phyloP scores from a whole-genome alignment of 2,329 filamentous ascomycete genomes.

The Phialemonium atrogriseum region DNA sequence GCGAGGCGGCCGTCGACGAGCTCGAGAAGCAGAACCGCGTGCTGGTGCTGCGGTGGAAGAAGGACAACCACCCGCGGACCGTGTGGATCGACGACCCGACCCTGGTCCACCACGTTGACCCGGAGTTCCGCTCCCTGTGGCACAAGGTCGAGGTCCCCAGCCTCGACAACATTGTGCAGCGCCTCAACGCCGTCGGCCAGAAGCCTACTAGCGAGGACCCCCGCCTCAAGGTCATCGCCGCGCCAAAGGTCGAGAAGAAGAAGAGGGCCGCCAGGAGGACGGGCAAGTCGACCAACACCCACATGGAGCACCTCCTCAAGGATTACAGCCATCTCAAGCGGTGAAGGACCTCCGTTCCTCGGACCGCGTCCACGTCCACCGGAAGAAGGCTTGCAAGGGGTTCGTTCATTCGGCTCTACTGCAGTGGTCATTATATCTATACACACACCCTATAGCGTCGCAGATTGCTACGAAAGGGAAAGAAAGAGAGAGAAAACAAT shows the following conservation, averaged over 20 bases:
- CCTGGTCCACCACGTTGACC: constrained; percentile 66
- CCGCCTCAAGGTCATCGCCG: constrained; percentile 44
- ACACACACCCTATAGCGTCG: too few relatives aligned
- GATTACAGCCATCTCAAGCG: constrained; percentile 51
- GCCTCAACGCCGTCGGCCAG: constrained; percentile 68
- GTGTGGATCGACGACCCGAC: constrained; percentile 85
- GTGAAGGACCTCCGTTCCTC: constrained; percentile 14
- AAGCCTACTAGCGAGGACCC: constrained; percentile 80
- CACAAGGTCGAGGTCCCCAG: constrained; percentile 69
- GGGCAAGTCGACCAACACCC: constrained; percentile 78
- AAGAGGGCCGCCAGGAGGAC: constrained; percentile 57
- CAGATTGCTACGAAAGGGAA: too few relatives aligned
- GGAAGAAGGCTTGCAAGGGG: too few relatives aligned
- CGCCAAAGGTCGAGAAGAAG: constrained; percentile 59
- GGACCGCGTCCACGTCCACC: too few relatives aligned
- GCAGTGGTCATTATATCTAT: too few relatives aligned
- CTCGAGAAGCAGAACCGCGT: constrained; percentile 74
- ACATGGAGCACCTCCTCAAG: constrained; percentile 76
- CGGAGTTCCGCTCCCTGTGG: constrained; percentile 81
- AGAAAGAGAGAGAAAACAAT: too few relatives aligned
- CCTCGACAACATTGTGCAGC: constrained; percentile 66
- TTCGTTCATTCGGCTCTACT: too few relatives aligned
- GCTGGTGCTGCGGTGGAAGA: constrained; percentile 82
- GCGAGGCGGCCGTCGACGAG: constrained; percentile 66
- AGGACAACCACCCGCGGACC: constrained; percentile 77